These are phyloP conservation scores for Colletotrichum sp. DNA, from an alignment of 2,329 filamentous ascomycete genomes.

Conservation along the genomic window DNA sequence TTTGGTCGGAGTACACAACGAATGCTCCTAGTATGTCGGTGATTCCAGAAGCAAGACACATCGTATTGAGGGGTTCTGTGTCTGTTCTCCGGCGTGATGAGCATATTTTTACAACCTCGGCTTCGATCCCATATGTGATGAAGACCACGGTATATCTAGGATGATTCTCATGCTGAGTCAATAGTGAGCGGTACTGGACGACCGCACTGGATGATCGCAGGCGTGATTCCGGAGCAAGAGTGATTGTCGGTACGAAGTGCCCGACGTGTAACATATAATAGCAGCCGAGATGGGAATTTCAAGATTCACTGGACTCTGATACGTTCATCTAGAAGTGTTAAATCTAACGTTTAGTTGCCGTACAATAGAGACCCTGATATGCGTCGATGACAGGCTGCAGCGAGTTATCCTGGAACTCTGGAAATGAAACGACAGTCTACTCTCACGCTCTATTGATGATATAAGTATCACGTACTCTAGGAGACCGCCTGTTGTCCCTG, in stretches of 20 bases:
- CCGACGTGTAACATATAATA: background rate
- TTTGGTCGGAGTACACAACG: background rate
- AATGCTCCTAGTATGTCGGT: background rate
- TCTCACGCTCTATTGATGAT: background rate
- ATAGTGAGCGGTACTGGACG: background rate
- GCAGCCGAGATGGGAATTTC: background rate
- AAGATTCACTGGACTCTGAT: background rate
- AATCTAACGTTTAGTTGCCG: background rate
- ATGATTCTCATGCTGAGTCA: background rate
- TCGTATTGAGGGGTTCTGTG: background rate
- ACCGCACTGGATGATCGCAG: background rate
- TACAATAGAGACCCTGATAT: background rate
- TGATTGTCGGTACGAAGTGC: background rate
- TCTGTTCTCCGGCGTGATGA: background rate
- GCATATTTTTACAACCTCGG: background rate
- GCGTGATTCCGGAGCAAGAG: background rate
- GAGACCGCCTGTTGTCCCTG: background rate
- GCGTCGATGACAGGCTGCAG: background rate
- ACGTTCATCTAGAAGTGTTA: background rate
- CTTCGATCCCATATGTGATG: background rate
- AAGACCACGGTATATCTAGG: background rate
- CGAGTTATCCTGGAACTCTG: background rate
- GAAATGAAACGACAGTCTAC: background rate
- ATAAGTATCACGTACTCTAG: background rate
- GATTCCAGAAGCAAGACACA: background rate